Conservation (phyloP, 208 protist genomes). For the Acanthamoeba healyi region DNA sequence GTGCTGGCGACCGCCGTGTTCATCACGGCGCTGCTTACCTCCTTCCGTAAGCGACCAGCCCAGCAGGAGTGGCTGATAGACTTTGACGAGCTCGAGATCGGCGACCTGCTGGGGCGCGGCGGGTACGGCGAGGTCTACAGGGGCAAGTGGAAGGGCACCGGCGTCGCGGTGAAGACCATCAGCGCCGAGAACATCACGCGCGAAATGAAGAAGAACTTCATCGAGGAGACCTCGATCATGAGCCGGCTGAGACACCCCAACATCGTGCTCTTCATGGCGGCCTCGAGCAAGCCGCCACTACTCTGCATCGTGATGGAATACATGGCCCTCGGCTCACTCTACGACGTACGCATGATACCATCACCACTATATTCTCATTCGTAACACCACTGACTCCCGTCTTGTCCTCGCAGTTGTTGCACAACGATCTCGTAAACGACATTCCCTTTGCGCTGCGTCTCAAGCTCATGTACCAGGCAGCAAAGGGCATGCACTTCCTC, state of each 20-base stretch:
- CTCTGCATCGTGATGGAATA: slow-evolving; percentile 48
- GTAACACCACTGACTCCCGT: neutral
- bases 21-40: neutral
- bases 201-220: neutral
- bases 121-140: neutral
- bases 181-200: neutral
- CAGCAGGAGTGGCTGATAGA: neutral
- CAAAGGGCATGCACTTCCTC: slow-evolving; percentile 59
- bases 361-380: no score
- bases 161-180: slow-evolving; percentile 8
- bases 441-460: neutral
- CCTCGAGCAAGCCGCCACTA: neutral
- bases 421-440: neutral
- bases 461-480: slow-evolving; percentile 13
- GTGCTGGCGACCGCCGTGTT: neutral
- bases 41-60: neutral
- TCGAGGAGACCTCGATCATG: neutral
- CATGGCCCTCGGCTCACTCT: slow-evolving; percentile 2
- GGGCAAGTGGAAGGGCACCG: slow-evolving; percentile 31
- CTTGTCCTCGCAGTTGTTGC: neutral
- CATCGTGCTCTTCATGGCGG: slow-evolving; percentile 10
- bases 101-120: neutral
- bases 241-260: slow-evolving; percentile 20
- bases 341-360: neutral
- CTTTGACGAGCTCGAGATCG: neutral